Conservation (phyloP, 1,284 basidiomycete species). For the Boletus hoseneyae region DNA sequence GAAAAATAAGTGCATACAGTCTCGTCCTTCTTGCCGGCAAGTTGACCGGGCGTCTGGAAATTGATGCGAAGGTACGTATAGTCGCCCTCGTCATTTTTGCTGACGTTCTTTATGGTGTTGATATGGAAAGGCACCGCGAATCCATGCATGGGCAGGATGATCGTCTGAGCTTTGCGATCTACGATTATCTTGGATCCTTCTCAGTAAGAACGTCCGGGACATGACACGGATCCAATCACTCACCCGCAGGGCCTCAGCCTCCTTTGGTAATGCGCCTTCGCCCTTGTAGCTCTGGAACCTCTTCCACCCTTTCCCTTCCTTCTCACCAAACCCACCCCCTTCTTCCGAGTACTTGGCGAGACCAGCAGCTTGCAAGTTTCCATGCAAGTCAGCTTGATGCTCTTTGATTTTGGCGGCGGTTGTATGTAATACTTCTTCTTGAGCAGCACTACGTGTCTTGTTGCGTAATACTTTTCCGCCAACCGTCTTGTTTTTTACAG, state of each 20-base stretch:
- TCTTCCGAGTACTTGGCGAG: constrained; percentile 82
- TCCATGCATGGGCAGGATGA: constrained; percentile 92
- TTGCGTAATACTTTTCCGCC: constrained; percentile 83
- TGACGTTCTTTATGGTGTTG: constrained; percentile 97
- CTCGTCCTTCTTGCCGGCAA: constrained; percentile 98
- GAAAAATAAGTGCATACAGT: constrained; percentile 52
- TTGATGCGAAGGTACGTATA: constrained; percentile 96
- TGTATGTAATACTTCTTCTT: constrained; percentile 75
- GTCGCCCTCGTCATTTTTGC: constrained; percentile 96
- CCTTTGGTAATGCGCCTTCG: constrained; percentile 83
- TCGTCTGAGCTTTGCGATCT: constrained; percentile 86
- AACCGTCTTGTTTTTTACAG: constrained; percentile 66
- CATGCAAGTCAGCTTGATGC: constrained; percentile 87
- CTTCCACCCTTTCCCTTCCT: constrained; percentile 90
- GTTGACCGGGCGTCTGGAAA: constrained; percentile 97
- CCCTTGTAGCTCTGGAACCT: constrained; percentile 97
- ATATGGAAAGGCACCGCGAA: constrained; percentile 98
- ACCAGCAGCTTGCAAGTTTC: constrained; percentile 78
- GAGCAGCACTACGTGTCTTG: constrained; percentile 77
- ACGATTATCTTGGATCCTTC: constrained; percentile 73
- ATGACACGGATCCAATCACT: constrained; percentile 26
- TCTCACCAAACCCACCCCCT: constrained; percentile 64
- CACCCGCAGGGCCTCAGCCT: constrained; percentile 75
- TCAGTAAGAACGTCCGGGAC: constrained; percentile 5
- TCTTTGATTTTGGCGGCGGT: constrained; percentile 73